Base-by-base conservation (phyloP, 2,329 filamentous ascomycete genomes). In the Tetracladium maxilliforme region DNA sequence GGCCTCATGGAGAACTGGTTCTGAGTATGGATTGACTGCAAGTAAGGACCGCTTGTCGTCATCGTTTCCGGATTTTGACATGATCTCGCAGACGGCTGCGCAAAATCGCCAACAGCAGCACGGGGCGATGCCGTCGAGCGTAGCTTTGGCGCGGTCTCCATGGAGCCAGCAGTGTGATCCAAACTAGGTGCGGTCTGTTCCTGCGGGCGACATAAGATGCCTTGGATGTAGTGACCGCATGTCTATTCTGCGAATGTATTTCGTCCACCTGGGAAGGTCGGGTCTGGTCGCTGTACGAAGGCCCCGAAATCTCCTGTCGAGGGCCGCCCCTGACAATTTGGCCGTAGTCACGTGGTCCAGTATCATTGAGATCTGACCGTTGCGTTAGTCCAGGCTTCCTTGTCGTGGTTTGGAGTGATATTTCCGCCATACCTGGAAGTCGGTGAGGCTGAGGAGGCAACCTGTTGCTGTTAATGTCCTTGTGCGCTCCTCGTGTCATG, bases 381-480 rank as follows among this genome's bases (percentile, higher is more conserved):
- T 80, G 64, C 48, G 83, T 81, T 56, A 92, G 87, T 66, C 86
- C 80, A 30, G 81, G 75, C 44, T 92, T 70, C 48, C 80, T 75
- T 29, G 75, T 68, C 38, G 76, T 61, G 35, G 65, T 72, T 43
- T 73, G 70, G 36, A 66, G 55, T 43, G 61, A 56, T 44, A 58
- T 52, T 50, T 74, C 66, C 49, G 75, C 68, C 55, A 87, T 70
- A 53, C 73, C 76, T 48, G 78, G 75, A 41, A 83, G 59, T 34
- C 76, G 67, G 41, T 72, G 73, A 32, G 72, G 63, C 52, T 80
- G 68, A 32, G 71, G 66, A 35, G 74, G 63, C 14, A 67, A 70
- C 48, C 78, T 84, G 55, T 72, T 82, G 54, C 93, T 93, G 28
- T 92, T 79, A 42, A 93, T 83, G 52, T 92, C 81, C 27, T 78